These are phyloP conservation scores for Capsicum baccatum DNA, from an alignment of 257 asterid genomes.

Conservation along the genomic window DNA sequence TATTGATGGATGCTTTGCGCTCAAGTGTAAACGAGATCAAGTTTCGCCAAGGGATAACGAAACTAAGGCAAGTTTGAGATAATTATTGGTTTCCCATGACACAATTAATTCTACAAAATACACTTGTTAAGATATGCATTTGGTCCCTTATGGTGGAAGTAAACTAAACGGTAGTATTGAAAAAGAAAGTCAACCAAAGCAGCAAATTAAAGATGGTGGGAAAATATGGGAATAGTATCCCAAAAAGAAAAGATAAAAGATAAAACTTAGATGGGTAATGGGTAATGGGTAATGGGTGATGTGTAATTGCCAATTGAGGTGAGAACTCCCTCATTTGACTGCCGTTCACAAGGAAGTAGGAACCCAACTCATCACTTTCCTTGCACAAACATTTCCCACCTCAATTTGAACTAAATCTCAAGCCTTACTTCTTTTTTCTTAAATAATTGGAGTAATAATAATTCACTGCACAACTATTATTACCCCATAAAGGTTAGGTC, in stretches of 20 bases:
- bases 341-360: conserved; percentile 20
- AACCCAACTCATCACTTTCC: not conserved
- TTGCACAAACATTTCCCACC: conserved; percentile 1
- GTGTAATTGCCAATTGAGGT: conserved; percentile 20
- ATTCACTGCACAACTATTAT: not conserved
- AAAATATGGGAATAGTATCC: not conserved
- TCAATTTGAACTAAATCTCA: not conserved
- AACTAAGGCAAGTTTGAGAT: not conserved
- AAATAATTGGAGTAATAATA: too few species aligned
- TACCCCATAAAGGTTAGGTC: not conserved
- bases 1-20: too few species aligned
- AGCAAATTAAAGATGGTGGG: not conserved
- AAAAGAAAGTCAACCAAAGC: not conserved
- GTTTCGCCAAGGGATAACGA: not conserved
- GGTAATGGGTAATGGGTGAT: conserved; percentile 24
- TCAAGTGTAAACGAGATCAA: too few species aligned
- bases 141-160: not conserved
- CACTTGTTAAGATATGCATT: not conserved
- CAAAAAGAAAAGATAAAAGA: conserved; percentile 31
- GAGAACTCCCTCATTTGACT: conserved; percentile 12
- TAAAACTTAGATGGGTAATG: conserved; percentile 26
- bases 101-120: not conserved
- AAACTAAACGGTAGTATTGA: not conserved
- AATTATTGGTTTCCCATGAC: not conserved
- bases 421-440: not conserved